Conservation (phyloP, 192 early-diverging fungal species). For the Coemansia sp. region DNA sequence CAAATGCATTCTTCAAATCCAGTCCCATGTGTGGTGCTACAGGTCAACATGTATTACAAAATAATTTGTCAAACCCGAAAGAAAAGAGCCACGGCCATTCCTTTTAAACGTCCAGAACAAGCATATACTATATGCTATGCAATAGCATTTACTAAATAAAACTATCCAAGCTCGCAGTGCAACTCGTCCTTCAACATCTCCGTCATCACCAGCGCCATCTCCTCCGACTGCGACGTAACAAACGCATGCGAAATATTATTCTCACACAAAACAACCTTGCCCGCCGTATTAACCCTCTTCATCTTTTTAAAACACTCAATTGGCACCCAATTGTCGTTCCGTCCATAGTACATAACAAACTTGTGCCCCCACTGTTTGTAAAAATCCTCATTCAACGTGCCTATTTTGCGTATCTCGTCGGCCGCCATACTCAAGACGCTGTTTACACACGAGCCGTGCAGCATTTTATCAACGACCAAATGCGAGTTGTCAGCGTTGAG, state of each 20-base stretch:
- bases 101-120: too few species aligned
- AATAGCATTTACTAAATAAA: neutral
- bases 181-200: slow-evolving; percentile 35
- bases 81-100: too few species aligned
- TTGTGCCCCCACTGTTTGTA: slow-evolving; percentile 59
- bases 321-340: slow-evolving; percentile 78
- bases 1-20: neutral
- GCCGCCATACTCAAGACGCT: slow-evolving; percentile 70
- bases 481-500: slow-evolving; percentile 49
- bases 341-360: slow-evolving; percentile 78
- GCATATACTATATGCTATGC: too few species aligned
- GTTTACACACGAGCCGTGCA: slow-evolving; percentile 62
- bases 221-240: slow-evolving; percentile 51
- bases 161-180: slow-evolving; percentile 7
- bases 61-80: too few species aligned
- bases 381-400: slow-evolving; percentile 64
- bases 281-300: slow-evolving; percentile 61
- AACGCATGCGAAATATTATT: slow-evolving; percentile 80
- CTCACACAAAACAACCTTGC: slow-evolving; percentile 67
- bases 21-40: too few species aligned
- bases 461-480: slow-evolving; percentile 65
- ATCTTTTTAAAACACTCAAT: slow-evolving; percentile 66
- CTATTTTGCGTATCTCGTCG: slow-evolving; percentile 73
- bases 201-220: slow-evolving; percentile 37
- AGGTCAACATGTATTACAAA: too few species aligned